Base-by-base conservation (phyloP, 2,329 filamentous ascomycete species). In the Fusarium globosum region DNA sequence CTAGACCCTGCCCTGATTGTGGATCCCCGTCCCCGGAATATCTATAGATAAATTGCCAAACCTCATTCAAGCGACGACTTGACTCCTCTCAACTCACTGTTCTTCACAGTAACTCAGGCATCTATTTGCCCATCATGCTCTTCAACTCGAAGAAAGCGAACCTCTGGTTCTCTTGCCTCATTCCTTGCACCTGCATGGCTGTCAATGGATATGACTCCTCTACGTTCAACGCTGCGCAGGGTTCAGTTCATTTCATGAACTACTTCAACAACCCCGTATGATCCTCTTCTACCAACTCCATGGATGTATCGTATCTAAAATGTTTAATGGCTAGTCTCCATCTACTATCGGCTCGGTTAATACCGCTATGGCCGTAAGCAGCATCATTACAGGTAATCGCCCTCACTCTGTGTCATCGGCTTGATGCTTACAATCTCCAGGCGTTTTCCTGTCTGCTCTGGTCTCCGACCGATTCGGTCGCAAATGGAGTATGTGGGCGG, bases 221-320 rank as follows among this genome's bases (percentile, higher is more conserved):
- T 18, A 63, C 61, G 16, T 63, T 63, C 28, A 63, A 63, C 20
- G 61, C 61, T 4, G 61, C 23, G 9, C 61, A 61, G 16, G 61
- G 61, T 23, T 63, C 61, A 26, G 53, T 49, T 30, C 61, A 63
- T 49, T 63, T 63, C 55, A 63, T 63, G 61, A 61, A 61, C 55
- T 63, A 63, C 61, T 63, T 63, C 14, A 30, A 45, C 12, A 49
- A 63, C 23, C 61, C 61, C 23, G 61, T 63, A 63, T 36, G 55
- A 21, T 49, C 12, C 36, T 23, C 15, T 28, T 35, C 7, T 15
- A 13, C 18, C 11, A 26, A 35, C 13, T 4, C 13, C 7, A 14
- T 16, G 7, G 7, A 36, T 18, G 41, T 2, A 4, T 15, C 14
- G 14, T 28, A 11, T 26, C 13, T 61, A 7, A 41, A 20, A 1